Base-by-base conservation (phyloP, 352 stramenopile genomes). In the Phytophthora crassamura region DNA sequence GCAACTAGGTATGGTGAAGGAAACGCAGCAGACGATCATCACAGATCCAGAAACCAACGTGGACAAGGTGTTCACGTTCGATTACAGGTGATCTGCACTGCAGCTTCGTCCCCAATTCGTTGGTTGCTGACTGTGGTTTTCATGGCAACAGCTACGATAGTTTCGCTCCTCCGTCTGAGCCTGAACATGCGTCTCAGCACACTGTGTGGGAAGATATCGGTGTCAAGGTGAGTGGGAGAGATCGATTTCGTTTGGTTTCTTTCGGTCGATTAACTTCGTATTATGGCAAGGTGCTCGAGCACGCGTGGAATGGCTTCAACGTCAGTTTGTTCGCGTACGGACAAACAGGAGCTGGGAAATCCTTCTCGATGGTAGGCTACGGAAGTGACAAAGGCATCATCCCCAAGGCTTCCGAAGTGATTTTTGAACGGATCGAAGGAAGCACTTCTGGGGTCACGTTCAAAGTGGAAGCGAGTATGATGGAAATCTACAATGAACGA, bases 261-360 rank as follows among this genome's bases (percentile, higher is more conserved):
- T 12, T 12, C 22, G 55, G 5, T 9, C 32, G 35, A 56, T 18
- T 42, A 15, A 60, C 25, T 18, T 18, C 36, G 10, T 38, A 9
- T 30, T 54, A 7, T 18, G 36, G 10, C 9, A 41, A 88, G 69
- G 88, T 96, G 15, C 77, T 96, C 5, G 87, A 97, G 60, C 91
- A 97, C 56, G 89, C 89, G 1, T 97, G 86, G 87, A 92, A 94
- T 60, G 89, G 89, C 10, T 97, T 95, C 82, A 95, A 97, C 43
- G 86, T 95, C 14, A 94, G 84, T 32, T 68, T 96, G 25, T 96
- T 96, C 52, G 88, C 88, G 6, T 95, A 96, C 53, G 88, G 88
- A 0, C 88, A 96, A 54, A 96, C 25, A 79, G 88, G 88, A 7
- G 75, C 88, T 0, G 88, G 88, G 3, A 96, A 96, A 35, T 94